Evolutionary conservation across 192 early-diverging fungal species (phyloP), one percentile per base, ranked within the genome.

Genomic region (Podila epicladia): DNA sequence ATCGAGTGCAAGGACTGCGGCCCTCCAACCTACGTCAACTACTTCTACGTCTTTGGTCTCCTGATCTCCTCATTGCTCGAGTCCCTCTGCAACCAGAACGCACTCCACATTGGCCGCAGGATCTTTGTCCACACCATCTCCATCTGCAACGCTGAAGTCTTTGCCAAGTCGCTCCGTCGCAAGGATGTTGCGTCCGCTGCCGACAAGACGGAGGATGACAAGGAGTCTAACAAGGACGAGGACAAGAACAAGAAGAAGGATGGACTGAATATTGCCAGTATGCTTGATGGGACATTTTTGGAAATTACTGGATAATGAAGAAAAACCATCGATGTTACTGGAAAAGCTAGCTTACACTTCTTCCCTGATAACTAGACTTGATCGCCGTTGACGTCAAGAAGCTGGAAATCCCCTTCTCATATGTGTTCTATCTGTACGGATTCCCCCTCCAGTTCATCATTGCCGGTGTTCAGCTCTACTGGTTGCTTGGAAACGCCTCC

Each of bases 401-500:
- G 57, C 31, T 82, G 13, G 69, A 75, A 33, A 71, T 69, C 49
- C 72, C 73, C 26, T 82, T 82, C 66, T 68, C 62, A 45, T 74
- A 63, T 69, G 64, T 92, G 31, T 85, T 89, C 71, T 87, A 90
- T 24, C 71, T 93, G 15, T 92, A 92, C 66, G 84, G 80, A n/a
- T 86, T 85, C 59, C 94, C 94, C 8, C 74, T 94, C 24, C 87
- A 90, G 59, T 86, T 94, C 50, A 32, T 89, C 22, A 76, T 95
- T 19, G 92, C 91, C n/a, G 77, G 94, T 11, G 80, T 83, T 74
- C 89, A 88, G 67, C 84, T 99, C 58, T 92, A 95, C 70, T 77
- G 73, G 58, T 82, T 99, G 37, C 84, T 99, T 59, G 97, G 97
- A 22, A 82, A 87, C 20, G 88, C 96, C 11, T 95, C 95, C 22